Percentiles rank a stretch among this genome's conserved stretches.
Conservation (phyloP, 768 basidiomycete species). For the Pulveroboletus ravenelii region DNA sequence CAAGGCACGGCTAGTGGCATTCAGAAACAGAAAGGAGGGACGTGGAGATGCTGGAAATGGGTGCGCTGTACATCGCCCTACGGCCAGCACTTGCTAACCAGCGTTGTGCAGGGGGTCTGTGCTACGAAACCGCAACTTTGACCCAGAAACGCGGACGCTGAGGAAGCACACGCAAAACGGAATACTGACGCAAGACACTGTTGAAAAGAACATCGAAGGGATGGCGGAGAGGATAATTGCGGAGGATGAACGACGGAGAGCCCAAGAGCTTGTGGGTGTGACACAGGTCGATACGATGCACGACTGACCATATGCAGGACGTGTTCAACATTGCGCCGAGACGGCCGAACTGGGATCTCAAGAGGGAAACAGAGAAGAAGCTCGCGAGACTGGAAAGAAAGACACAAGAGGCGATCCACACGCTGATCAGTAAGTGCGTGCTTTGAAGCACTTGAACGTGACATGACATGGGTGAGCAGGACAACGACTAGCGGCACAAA, state of each 20-base stretch:
- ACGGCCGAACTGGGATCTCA: conserved; percentile 94
- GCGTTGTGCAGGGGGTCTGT: conserved; percentile 38
- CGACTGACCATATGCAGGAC: conserved; percentile 50
- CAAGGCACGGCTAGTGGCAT: conserved; percentile 74
- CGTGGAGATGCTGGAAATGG: conserved; percentile 37
- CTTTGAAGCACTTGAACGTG: conserved; percentile 1
- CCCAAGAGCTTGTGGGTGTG: conserved; percentile 77
- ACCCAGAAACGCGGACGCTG: conserved; percentile 79
- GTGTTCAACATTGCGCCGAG: conserved; percentile 97
- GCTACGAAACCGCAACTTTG: conserved; percentile 78
- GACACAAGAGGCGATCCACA: conserved; percentile 90
- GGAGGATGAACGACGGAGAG: conserved; percentile 81
- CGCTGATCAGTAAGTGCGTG: conserved; percentile 74
- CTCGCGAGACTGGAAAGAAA: conserved; percentile 82
- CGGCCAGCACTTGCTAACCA: conserved; percentile 12
- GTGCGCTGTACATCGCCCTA: conserved; percentile 31
- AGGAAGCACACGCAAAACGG: conserved; percentile 61
- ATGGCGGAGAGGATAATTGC: conserved; percentile 79
- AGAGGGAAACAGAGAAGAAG: conserved; percentile 90
- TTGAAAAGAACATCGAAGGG: conserved; percentile 81
- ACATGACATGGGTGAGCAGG: conserved; percentile 40
- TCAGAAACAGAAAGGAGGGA: conserved; percentile 69
- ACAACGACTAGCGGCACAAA: conserved; percentile 73
- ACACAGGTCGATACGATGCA: not conserved
- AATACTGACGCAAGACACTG: conserved; percentile 67